phyloP scores from a whole-genome alignment of 345 rosid species.

The Luvunga scandens region DNA sequence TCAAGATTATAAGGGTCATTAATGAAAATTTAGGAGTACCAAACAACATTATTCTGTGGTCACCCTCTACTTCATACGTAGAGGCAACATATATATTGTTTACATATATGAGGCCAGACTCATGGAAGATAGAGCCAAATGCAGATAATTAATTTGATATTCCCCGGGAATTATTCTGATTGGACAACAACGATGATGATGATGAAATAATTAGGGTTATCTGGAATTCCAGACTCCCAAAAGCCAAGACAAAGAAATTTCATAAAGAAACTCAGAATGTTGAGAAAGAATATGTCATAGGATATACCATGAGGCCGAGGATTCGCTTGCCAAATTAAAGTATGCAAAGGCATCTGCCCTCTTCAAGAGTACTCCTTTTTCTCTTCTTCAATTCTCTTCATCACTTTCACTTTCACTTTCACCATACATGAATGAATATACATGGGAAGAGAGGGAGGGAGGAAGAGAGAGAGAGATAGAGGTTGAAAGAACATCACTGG shows the following conservation, averaged over 20 bases:
- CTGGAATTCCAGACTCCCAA: constrained; percentile 1
- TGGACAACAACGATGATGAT: neutral
- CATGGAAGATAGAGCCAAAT: neutral
- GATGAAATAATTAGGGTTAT: neutral
- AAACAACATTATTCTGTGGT: no score
- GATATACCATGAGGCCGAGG: constrained; percentile 34
- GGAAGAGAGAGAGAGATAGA: no score
- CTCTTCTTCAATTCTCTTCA: neutral
- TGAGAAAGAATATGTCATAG: constrained; percentile 37
- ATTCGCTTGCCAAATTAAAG: constrained; percentile 12
- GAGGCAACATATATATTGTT: no score
- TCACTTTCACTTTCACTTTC: neutral
- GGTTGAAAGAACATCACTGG: neutral
- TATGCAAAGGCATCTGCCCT: constrained; percentile 29
- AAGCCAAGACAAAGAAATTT: neutral
- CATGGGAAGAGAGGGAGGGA: no score
- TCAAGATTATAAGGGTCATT: no score
- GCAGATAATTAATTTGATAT: neutral
- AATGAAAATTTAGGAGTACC: no score
- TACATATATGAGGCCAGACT: no score
- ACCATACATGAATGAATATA: neutral
- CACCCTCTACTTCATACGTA: no score
- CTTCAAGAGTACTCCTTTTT: neutral
- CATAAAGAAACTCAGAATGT: neutral
- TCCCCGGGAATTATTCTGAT: constrained; percentile 6